phyloP scores from a whole-genome alignment of 2,329 filamentous ascomycete genomes.

The Aureobasidium mangrovei region DNA sequence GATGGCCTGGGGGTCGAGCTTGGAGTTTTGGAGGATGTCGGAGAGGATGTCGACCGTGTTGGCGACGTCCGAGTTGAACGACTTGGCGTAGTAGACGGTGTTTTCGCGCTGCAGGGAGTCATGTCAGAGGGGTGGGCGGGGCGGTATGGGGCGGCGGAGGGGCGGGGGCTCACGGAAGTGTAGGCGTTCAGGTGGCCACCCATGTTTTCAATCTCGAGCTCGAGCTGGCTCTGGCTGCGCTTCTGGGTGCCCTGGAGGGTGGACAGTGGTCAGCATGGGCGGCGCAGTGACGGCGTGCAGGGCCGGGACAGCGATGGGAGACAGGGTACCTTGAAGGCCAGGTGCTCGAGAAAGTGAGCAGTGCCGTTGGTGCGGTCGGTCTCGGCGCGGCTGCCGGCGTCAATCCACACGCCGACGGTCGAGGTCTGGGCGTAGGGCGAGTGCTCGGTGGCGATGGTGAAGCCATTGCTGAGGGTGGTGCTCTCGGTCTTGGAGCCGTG shows the following conservation, averaged over 20 bases:
- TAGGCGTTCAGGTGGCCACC: constrained; percentile 98
- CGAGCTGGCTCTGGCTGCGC: constrained; percentile 91
- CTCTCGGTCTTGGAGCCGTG: constrained; percentile 79
- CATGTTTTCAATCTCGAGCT: constrained; percentile 99
- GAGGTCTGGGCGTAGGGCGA: constrained; percentile 97
- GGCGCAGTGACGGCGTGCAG: too few relatives aligned
- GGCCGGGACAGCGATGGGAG: background rate
- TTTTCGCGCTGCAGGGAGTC: constrained; percentile 66
- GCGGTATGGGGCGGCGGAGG: background rate
- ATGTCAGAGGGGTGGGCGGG: background rate
- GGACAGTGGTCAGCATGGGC: background rate
- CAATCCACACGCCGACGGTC: constrained; percentile 98
- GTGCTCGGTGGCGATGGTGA: constrained; percentile 97
- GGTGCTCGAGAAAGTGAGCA: constrained; percentile 98
- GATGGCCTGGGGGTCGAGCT: constrained; percentile 85
- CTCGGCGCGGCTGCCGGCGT: constrained; percentile 95
- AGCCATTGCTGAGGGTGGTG: constrained; percentile 92
- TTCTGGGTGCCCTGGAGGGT: constrained; percentile 70
- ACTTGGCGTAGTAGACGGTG: constrained; percentile 99
- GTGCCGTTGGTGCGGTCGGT: constrained; percentile 98
- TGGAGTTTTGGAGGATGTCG: constrained; percentile 99
- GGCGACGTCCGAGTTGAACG: constrained; percentile 95
- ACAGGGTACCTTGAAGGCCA: constrained; percentile 86
- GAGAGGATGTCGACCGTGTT: constrained; percentile 96
- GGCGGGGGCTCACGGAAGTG: constrained; percentile 69